phyloP scores from a whole-genome alignment of 345 rosid species.

The Adansonia digitata region DNA sequence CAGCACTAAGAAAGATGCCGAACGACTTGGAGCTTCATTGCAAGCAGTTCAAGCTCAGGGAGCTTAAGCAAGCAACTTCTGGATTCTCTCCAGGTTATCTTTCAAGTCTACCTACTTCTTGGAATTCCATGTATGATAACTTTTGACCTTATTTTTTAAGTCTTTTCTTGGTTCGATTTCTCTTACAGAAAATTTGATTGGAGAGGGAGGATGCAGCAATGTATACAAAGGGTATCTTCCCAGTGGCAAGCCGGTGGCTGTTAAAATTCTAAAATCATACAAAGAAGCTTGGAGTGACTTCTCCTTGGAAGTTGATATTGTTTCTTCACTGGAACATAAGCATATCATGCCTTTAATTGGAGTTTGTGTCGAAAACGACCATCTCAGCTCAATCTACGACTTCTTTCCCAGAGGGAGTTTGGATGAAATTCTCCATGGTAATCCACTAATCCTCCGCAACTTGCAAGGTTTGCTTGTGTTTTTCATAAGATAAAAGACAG shows the following conservation, averaged over 20 bases:
- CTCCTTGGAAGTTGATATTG: conserved; percentile 35
- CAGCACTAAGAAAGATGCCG: conserved; percentile 8
- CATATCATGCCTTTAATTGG: conserved; percentile 35
- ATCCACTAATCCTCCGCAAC: neutral
- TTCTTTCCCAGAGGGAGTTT: conserved; percentile 38
- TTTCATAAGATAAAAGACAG: neutral
- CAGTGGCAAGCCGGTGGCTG: conserved; percentile 36
- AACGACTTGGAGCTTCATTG: conserved; percentile 23
- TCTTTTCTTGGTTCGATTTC: neutral
- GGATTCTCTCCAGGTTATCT: conserved; percentile 38
- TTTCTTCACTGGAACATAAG: conserved; percentile 34
- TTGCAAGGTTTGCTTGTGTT: neutral
- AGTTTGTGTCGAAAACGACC: conserved; percentile 29
- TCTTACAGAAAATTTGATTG: conserved; percentile 39
- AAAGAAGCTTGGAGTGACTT: conserved; percentile 40
- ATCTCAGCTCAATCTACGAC: conserved; percentile 37
- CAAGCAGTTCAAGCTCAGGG: conserved; percentile 37
- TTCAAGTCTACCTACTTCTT: neutral
- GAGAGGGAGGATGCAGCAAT: conserved; percentile 48
- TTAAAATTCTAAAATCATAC: conserved; percentile 42
- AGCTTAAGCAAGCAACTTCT: conserved; percentile 39
- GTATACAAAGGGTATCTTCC: conserved; percentile 45
- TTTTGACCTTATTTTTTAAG: neutral
- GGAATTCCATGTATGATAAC: neutral
- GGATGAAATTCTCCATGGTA: conserved; percentile 48